Conservation (phyloP, 495 filamentous ascomycete genomes). For the Penicillium coffeae region DNA sequence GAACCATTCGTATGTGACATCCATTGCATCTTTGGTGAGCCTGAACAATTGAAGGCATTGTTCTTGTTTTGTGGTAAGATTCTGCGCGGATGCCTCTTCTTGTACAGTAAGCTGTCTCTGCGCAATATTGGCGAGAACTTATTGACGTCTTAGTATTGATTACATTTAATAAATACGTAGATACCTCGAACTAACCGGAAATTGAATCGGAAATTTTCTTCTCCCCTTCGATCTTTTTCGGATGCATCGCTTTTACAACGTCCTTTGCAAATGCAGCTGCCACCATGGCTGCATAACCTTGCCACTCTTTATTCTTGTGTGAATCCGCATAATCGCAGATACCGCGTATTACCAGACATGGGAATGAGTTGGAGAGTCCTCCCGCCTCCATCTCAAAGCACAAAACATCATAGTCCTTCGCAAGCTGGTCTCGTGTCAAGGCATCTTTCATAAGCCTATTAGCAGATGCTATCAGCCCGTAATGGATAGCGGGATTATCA, state of each 20-base stretch:
- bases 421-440: constrained; percentile 16
- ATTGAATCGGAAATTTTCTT: constrained; percentile 29
- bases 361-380: constrained; percentile 36
- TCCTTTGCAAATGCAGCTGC: constrained; percentile 35
- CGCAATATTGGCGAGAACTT: constrained; percentile 5
- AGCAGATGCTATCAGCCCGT: constrained; percentile 25
- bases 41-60: constrained; percentile 32
- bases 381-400: constrained; percentile 47
- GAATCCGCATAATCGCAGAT: constrained; percentile 43
- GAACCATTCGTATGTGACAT: constrained; percentile 16
- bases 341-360: constrained; percentile 36
- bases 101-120: constrained; percentile 12
- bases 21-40: constrained; percentile 14
- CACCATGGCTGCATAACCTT: constrained; percentile 32
- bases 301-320: constrained; percentile 41
- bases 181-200: constrained; percentile 11
- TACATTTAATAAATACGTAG: not conserved
- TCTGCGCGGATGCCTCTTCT: constrained; percentile 9
- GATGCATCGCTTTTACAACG: not conserved
- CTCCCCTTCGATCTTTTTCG: constrained; percentile 27
- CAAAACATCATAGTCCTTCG: constrained; percentile 8
- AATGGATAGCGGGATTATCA: constrained; percentile 21
- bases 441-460: constrained; percentile 23
- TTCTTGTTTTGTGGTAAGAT: constrained; percentile 15
- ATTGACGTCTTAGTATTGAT: constrained; percentile 1